phyloP scores from a whole-genome alignment of 2,329 filamentous ascomycete species.

The Cadophora gregata region DNA sequence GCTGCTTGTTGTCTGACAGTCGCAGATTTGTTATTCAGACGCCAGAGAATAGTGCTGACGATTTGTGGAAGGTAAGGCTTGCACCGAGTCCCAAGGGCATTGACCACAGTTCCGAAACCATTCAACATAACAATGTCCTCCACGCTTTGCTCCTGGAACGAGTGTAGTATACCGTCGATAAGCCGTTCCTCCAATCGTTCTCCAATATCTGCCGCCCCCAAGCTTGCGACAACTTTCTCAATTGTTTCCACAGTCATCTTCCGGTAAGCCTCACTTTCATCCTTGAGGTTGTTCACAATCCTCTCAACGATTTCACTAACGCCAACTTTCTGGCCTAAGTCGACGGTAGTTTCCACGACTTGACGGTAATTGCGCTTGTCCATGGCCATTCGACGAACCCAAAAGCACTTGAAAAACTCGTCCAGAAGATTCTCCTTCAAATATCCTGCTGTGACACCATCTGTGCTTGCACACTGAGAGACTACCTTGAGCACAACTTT shows the following conservation, averaged over 20 bases:
- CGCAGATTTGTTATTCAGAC: conserved; percentile 96
- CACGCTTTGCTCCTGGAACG: conserved; percentile 97
- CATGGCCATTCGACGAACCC: conserved; percentile 94
- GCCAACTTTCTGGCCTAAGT: conserved; percentile 97
- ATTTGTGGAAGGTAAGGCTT: conserved; percentile 98
- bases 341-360: conserved; percentile 97
- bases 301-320: conserved; percentile 93
- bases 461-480: conserved; percentile 91
- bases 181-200: conserved; percentile 91
- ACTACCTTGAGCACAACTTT: conserved; percentile 98
- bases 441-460: conserved; percentile 93
- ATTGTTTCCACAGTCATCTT: conserved; percentile 99
- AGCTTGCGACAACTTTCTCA: conserved; percentile 91
- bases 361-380: conserved; percentile 98
- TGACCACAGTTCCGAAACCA: conserved; percentile 96
- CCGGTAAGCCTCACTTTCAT: conserved; percentile 95
- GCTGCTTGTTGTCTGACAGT: conserved; percentile 97
- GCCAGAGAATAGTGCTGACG: conserved; percentile 93
- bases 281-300: conserved; percentile 94
- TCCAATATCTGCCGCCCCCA: conserved; percentile 92
- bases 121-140: conserved; percentile 97
- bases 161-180: conserved; percentile 92
- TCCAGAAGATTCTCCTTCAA: conserved; percentile 93
- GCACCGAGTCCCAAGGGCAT: conserved; percentile 89
- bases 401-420: conserved; percentile 99